Conservation (phyloP, 2,329 filamentous ascomycete species). For the Epichloe uncinata region DNA sequence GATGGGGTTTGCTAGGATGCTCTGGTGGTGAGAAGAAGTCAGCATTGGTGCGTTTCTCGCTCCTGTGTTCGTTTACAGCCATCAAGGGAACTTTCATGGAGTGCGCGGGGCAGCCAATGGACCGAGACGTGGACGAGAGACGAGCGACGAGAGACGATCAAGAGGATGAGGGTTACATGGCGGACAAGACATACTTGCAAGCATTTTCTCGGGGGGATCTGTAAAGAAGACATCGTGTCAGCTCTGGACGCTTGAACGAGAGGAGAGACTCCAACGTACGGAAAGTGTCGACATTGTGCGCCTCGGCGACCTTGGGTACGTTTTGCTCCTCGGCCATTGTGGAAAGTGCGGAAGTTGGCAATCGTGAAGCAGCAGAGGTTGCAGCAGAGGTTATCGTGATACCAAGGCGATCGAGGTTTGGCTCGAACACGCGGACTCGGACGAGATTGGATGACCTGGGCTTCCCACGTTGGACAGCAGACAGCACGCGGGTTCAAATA, state of each 20-base stretch:
- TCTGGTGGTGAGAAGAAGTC: slow-evolving; percentile 33
- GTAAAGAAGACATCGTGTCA: slow-evolving; percentile 6
- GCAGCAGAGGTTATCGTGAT: background rate
- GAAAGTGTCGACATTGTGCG: slow-evolving; percentile 63
- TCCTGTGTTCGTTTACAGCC: background rate
- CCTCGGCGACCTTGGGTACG: slow-evolving; percentile 53
- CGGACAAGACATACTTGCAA: slow-evolving; percentile 41
- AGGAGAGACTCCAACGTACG: slow-evolving; percentile 30
- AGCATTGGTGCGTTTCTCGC: background rate
- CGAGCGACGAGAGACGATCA: background rate
- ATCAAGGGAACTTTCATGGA: background rate
- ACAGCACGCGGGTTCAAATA: background rate
- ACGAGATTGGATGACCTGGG: too few species aligned
- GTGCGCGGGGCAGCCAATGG: background rate
- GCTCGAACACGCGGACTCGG: background rate
- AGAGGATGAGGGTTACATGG: slow-evolving; percentile 1
- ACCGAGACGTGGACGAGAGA: background rate
- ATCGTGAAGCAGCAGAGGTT: background rate
- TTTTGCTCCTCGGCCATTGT: slow-evolving; percentile 31
- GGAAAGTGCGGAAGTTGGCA: background rate
- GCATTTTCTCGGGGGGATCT: slow-evolving; percentile 57
- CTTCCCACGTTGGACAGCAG: too few species aligned
- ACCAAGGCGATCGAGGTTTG: background rate
- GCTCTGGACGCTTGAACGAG: background rate
- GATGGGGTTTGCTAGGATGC: slow-evolving; percentile 56